phyloP scores from a whole-genome alignment of 2,329 filamentous ascomycete genomes.

The Furcasterigmium furcatum region DNA sequence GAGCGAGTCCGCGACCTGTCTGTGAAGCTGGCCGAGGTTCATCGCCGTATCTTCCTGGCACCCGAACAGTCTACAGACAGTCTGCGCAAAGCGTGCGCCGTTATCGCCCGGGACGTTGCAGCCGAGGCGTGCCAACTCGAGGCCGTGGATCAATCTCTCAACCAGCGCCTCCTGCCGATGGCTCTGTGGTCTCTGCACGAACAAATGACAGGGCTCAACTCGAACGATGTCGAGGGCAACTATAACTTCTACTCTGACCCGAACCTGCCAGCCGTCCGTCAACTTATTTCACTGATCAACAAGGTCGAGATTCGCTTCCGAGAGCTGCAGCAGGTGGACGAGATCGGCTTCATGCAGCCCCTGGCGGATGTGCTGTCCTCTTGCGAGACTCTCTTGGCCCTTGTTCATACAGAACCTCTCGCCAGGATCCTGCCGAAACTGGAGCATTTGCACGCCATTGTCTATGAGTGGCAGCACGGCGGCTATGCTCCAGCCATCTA shows the following conservation, averaged over 20 bases:
- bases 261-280: constrained; percentile 73
- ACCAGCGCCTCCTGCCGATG: constrained; percentile 60
- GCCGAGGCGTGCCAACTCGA: constrained; percentile 16
- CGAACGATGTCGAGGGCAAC: constrained; percentile 27
- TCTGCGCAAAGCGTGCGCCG: constrained; percentile 40
- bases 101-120: constrained; percentile 36
- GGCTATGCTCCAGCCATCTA: constrained; percentile 82
- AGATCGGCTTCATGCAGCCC: constrained; percentile 70
- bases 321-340: constrained; percentile 63
- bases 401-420: constrained; percentile 78
- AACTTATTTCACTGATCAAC: constrained; percentile 66
- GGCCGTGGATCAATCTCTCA: constrained; percentile 29
- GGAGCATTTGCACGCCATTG: constrained; percentile 79
- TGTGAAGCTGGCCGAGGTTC: constrained; percentile 57
- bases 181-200: constrained; percentile 64
- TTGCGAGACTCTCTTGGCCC: constrained; percentile 71
- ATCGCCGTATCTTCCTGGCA: constrained; percentile 50
- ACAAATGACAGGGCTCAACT: constrained; percentile 42
- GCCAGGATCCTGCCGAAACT: constrained; percentile 82
- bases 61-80: constrained; percentile 34
- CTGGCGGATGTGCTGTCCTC: constrained; percentile 73
- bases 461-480: constrained; percentile 90
- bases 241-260: constrained; percentile 91
- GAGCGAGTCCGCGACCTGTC: constrained; percentile 52
- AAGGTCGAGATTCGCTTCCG: constrained; percentile 70